Evolutionary conservation across 2,329 filamentous ascomycete genomes (phyloP), one percentile per base, ranked within the genome.

Genomic region (Xylariaceae sp.): DNA sequence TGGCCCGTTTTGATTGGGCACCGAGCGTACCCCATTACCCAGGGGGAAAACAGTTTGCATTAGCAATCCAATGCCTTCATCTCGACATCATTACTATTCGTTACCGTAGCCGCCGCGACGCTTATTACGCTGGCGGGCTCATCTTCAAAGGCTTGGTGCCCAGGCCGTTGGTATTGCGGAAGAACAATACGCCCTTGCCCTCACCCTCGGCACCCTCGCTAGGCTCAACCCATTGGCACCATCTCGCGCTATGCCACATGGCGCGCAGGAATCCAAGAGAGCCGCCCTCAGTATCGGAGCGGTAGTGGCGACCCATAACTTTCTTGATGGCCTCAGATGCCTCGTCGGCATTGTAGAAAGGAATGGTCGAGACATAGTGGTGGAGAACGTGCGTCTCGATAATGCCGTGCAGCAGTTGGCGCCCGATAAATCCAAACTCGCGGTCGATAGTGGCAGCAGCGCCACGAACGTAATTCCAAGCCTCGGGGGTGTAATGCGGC

Each of bases 221-320:
- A 50, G 92, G 90, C 84, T 99, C 94, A 58, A 99, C 92, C 90
- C 91, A 99, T 73, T 97, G 91, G 82, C 94, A 99, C 84, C 81
- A 84, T 56, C 94, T 85, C 41, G 89, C 84, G 64, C 83, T 89
- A 61, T 75, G 87, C 82, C 85, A 99, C 70, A 99, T 75, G 63
- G 89, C 84, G 71, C 81, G 82, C 67, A 99, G 70, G 81, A 99
- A 99, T 44, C 94, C 94, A 41, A 86, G 60, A 36, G 88, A 75
- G 43, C 94, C 94, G 51, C 80, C 91, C 71, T 83, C 72, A 55
- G 84, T 86, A 64, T 99, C 88, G 47, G 88, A 77, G 60, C 92
- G 90, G 79, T 99, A 99, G 81, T 99, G 94, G 66, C 81, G 79
- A 71, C 94, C 94, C 93, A 99, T 97, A 71, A 99, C 79, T 55